Base-by-base conservation (phyloP, 2,329 filamentous ascomycete genomes). In the Madurella fahalii region DNA sequence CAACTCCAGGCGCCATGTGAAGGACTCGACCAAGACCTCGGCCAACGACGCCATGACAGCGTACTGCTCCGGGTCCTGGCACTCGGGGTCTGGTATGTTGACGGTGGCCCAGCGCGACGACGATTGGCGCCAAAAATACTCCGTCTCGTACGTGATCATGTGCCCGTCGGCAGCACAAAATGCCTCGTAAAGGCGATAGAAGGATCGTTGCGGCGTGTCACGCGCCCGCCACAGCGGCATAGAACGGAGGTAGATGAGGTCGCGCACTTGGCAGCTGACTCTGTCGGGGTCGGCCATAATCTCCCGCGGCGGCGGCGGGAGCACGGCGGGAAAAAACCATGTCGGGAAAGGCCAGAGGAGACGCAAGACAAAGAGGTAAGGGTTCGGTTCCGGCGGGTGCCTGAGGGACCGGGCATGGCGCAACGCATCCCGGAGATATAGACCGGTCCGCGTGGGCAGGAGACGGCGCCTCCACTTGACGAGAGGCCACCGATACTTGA, bases 111-210 rank as follows among this genome's bases (percentile, higher is more conserved):
- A 54, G 15, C 8, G 12, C 15, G 51, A 45, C 20, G 40, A 46
- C 9, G 45, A 40, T 7, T 18, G 51, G 18, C 46, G 46, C 51
- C 51, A 53, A 32, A 49, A 49, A 16, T 49, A 53, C 45, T 53
- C 51, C n/a, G 51, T 53, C 40, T 53, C 51, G 20, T 53, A 53
- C 17, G 45, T 49, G 34, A 53, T 53, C 45, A 48, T 48, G 20
- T 32, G 40, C 12, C 41, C 45, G 46, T 53, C 45, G 31, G 45
- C 46, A 17, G 46, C 51, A 16, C 51, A 53, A 8, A 53, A 17
- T 9, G 51, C 51, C 34, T 53, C 46, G 40, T 53, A 53, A 20
- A 53, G 45, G 20, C 51, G 51, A 16, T 48, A 49, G 16, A 53
- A 44, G 5, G 51, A 20, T 9, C 45, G 51, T 25, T 44, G 51